phyloP scores from a whole-genome alignment of 129 eudicot species.

The Chrysanthemum makinoi region DNA sequence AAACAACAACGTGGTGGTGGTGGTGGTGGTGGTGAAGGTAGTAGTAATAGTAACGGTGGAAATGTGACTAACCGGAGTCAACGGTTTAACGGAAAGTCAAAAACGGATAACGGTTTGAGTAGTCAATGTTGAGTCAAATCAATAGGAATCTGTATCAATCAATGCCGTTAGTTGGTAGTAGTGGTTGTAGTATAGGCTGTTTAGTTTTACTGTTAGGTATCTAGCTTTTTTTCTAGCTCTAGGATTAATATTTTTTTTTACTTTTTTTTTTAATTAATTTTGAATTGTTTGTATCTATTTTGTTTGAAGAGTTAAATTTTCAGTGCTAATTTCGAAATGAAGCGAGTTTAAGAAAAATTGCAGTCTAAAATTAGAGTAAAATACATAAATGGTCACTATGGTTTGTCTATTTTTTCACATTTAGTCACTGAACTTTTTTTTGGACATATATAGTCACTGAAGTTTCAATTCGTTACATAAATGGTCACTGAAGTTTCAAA shows the following conservation, averaged over 20 bases:
- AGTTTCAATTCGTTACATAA: too few relatives aligned
- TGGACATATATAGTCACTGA: too few relatives aligned
- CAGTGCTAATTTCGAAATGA: not conserved
- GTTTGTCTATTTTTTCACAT: too few relatives aligned
- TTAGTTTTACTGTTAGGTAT: constrained; percentile 7
- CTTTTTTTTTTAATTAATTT: not conserved
- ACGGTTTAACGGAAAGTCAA: constrained; percentile 8
- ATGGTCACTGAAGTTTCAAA: too few relatives aligned
- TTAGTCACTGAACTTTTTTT: too few relatives aligned
- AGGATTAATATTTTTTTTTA: constrained; percentile 1
- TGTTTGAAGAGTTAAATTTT: not conserved
- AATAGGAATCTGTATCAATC: not conserved
- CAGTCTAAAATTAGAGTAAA: too few relatives aligned
- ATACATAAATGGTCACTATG: too few relatives aligned
- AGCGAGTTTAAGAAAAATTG: too few relatives aligned
- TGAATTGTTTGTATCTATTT: constrained; percentile 14
- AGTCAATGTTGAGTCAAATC: too few relatives aligned
- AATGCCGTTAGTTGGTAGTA: constrained; percentile 4
- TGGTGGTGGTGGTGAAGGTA: constrained; percentile 19
- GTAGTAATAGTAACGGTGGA: constrained; percentile 14
- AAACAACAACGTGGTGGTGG: too few relatives aligned
- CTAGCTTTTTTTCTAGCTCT: constrained; percentile 20
- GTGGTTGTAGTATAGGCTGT: not conserved
- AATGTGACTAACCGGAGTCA: constrained; percentile 21
- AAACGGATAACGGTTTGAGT: not conserved